phyloP scores from a whole-genome alignment of 2,329 filamentous ascomycete genomes.

The Xylariomycetidae sp. region DNA sequence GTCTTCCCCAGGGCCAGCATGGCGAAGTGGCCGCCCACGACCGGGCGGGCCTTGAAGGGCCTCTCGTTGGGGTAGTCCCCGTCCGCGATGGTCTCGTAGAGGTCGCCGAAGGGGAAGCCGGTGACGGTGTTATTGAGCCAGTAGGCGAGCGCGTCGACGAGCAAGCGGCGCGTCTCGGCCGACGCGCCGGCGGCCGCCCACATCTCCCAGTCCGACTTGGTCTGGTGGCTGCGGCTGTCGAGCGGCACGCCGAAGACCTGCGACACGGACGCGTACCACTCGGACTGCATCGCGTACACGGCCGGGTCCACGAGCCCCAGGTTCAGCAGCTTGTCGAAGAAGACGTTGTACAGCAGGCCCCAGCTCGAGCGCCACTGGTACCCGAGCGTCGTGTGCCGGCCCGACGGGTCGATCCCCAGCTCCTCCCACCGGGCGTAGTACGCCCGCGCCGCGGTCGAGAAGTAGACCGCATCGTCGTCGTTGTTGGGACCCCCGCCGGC shows the following conservation, averaged over 20 bases:
- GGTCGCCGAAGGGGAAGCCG: constrained; percentile 60
- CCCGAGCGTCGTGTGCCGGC: constrained; percentile 20
- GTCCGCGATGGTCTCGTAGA: constrained; percentile 60
- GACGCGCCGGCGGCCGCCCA: constrained; percentile 64
- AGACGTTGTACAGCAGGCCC: constrained; percentile 20
- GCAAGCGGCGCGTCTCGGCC: constrained; percentile 50
- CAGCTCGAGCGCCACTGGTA: constrained; percentile 25
- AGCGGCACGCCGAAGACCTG: constrained; percentile 68
- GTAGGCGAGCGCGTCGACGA: constrained; percentile 57
- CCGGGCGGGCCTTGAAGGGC: constrained; percentile 65
- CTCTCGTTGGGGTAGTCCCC: constrained; percentile 50
- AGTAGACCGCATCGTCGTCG: constrained; percentile 51
- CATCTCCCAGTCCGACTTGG: constrained; percentile 72
- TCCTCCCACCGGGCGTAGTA: constrained; percentile 22
- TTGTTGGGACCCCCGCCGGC: too few relatives aligned
- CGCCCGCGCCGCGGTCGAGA: constrained; percentile 42
- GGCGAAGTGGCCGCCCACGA: constrained; percentile 68
- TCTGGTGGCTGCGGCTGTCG: constrained; percentile 65
- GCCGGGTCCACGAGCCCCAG: constrained; percentile 23
- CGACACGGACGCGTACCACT: constrained; percentile 44
- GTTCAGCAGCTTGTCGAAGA: constrained; percentile 29
- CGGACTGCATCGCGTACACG: constrained; percentile 28
- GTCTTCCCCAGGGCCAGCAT: constrained; percentile 50
- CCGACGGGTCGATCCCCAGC: constrained; percentile 16
- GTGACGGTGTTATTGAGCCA: constrained; percentile 68